Evolutionary conservation across 768 basidiomycete species (phyloP), one percentile per base, ranked within the genome.

Genomic region (Collybia nuda): DNA sequence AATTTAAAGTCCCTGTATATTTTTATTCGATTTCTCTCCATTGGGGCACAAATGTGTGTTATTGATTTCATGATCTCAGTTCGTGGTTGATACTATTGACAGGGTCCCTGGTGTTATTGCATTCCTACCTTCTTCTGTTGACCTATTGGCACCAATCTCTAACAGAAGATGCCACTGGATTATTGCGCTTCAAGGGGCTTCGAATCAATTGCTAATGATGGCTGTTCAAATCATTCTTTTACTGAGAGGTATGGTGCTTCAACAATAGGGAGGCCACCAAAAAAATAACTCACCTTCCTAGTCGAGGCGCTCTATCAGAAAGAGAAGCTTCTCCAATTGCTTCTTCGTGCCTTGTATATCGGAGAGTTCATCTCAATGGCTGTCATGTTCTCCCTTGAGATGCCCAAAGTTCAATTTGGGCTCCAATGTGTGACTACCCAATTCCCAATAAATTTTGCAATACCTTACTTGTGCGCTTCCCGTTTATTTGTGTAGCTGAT

Each of bases 301-400:
- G 62, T 63, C 22, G 54, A 55, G 29, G 62, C 62, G 14, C 58
- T 63, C 19, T 63, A 56, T 40, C 28, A 58, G 21, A 41, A 54
- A 26, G 41, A 50, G 23, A 44, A 29, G 21, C 50, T 12, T 36
- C 55, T 63, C 18, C 52, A 50, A 14, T 39, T 22, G n/a, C 26
- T 57, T n/a, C 50, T 63, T 5, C 42, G 40, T 40, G 40, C 21
- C 24, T 37, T 60, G 9, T 58, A 58, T 35, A 12, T 55, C 11
- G 41, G 22, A 17, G 58, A 63, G 41, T 38, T 56, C 28, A 38
- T 52, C 15, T 38, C 42, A 1, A 62, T 61, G 56, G 45, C 50
- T 7, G 32, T 52, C 8, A 14, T 61, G 15, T 56, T 61, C 32
- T 40, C 28, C 2, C 18, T 56, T 14, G 41, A 45, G 5, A 18